A percentile compares a stretch with the other conserved stretches of the same genome.
Conservation (phyloP, 768 basidiomycete species). For the Crassisporium funariophilum region DNA sequence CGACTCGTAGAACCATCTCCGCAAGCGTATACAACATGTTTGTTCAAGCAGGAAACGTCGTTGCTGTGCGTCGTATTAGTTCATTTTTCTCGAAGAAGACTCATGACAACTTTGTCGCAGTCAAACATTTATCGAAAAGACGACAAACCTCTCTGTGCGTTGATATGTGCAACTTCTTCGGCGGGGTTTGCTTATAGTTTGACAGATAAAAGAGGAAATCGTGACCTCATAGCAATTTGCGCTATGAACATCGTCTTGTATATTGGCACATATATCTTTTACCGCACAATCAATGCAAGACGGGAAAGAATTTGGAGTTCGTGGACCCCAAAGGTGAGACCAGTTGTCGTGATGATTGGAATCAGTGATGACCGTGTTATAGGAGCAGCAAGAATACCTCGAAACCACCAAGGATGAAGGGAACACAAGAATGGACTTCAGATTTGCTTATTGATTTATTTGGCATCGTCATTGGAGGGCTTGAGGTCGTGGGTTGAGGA, state of each 20-base stretch:
- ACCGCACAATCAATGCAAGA: constrained; percentile 49
- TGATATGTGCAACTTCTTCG: too few species aligned
- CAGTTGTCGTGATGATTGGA: too few species aligned
- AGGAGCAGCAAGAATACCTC: constrained; percentile 61
- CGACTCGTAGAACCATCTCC: constrained; percentile 38
- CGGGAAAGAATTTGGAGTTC: constrained; percentile 54
- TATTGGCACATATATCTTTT: constrained; percentile 54
- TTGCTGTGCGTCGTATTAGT: constrained; percentile 36
- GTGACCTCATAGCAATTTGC: constrained; percentile 54
- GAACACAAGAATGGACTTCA: constrained; percentile 61
- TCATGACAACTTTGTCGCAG: constrained; percentile 20
- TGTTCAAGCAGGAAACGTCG: constrained; percentile 57
- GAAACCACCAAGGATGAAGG: constrained; percentile 63
- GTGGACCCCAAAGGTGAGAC: constrained; percentile 47
- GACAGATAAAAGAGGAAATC: constrained; percentile 61
- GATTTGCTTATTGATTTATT: constrained; percentile 51
- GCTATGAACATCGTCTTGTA: constrained; percentile 57
- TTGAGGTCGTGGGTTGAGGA: background rate
- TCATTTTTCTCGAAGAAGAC: background rate
- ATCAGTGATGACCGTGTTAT: too few species aligned
- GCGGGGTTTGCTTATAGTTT: too few species aligned
- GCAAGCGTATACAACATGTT: constrained; percentile 65
- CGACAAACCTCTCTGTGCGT: constrained; percentile 47
- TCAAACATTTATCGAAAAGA: constrained; percentile 58
- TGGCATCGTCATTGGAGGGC: background rate